phyloP scores from a whole-genome alignment of 345 rosid genomes.

The Lepidium didymum region DNA sequence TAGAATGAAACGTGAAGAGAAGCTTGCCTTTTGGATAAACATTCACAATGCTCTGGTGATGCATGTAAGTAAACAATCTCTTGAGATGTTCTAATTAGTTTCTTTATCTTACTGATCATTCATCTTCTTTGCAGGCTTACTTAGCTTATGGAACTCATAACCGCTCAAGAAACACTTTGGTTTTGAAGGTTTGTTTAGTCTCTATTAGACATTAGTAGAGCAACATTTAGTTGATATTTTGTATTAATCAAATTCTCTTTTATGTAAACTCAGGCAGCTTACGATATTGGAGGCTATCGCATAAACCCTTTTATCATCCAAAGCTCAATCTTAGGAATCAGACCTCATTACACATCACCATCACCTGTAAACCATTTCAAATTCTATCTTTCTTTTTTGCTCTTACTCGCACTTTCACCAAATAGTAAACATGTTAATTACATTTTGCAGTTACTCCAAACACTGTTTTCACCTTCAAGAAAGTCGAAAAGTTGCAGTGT shows the following conservation, averaged over 20 bases:
- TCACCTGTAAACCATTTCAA: constrained; percentile 40
- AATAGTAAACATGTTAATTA: neutral
- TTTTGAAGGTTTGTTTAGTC: constrained; percentile 55
- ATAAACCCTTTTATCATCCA: constrained; percentile 58
- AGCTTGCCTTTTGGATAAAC: constrained; percentile 92
- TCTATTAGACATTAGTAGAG: neutral
- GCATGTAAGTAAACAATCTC: constrained; percentile 46
- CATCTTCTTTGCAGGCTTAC: constrained; percentile 51
- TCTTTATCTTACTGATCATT: neutral
- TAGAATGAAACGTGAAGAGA: constrained; percentile 85
- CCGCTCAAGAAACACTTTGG: constrained; percentile 41
- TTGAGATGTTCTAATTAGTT: neutral
- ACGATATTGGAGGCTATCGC: constrained; percentile 64
- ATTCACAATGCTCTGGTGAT: constrained; percentile 82
- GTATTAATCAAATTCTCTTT: neutral
- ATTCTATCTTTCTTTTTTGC: neutral
- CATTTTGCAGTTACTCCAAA: constrained; percentile 62
- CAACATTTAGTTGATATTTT: neutral
- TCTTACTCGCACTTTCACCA: neutral
- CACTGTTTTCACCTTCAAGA: constrained; percentile 69
- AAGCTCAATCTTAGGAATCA: constrained; percentile 64
- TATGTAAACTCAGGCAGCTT: constrained; percentile 53
- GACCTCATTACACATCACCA: constrained; percentile 46
- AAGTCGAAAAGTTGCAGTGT: constrained; percentile 43
- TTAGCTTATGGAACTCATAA: constrained; percentile 63